phyloP scores from a whole-genome alignment of 176 grass and related monocot species.

The Avena eriantha region DNA sequence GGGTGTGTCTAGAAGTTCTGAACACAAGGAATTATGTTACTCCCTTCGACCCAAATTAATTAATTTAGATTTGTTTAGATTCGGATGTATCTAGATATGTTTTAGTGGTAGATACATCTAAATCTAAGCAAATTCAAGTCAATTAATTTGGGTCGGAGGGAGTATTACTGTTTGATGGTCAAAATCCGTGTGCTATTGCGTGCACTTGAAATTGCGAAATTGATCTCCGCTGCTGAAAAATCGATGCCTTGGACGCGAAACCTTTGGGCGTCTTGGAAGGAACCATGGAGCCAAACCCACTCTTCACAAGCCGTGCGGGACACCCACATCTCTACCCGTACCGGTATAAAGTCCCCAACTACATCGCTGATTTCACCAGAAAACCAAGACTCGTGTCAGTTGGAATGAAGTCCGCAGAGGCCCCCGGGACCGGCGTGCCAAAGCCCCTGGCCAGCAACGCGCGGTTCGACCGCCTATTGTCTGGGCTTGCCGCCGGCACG shows the following conservation, averaged over 20 bases:
- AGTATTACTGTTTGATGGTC: not conserved
- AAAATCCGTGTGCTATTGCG: conserved; percentile 20
- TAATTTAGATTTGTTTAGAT: too few species aligned
- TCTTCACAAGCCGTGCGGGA: conserved; percentile 65
- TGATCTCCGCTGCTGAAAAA: not conserved
- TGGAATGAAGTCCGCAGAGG: not conserved
- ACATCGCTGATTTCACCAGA: not conserved
- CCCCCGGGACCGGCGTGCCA: not conserved
- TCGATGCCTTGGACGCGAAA: conserved; percentile 62
- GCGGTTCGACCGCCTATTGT: conserved; percentile 59
- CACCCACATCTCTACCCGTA: conserved; percentile 41
- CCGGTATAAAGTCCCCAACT: conserved; percentile 35
- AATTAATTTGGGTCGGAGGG: too few species aligned
- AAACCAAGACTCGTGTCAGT: conserved; percentile 31
- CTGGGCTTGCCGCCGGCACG: conserved; percentile 49
- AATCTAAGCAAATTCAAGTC: too few species aligned
- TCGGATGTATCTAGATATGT: too few species aligned
- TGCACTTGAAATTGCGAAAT: conserved; percentile 23
- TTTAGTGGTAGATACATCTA: too few species aligned
- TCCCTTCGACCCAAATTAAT: too few species aligned
- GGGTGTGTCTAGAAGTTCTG: not conserved
- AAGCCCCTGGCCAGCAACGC: conserved; percentile 3
- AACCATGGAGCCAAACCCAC: conserved; percentile 51
- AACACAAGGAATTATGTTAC: not conserved
- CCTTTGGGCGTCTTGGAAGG: conserved; percentile 47